These are phyloP conservation scores for Physcomitrellopsis africana DNA, from an alignment of 225 moss, liverwort and hornwort species.

Conservation along the genomic window DNA sequence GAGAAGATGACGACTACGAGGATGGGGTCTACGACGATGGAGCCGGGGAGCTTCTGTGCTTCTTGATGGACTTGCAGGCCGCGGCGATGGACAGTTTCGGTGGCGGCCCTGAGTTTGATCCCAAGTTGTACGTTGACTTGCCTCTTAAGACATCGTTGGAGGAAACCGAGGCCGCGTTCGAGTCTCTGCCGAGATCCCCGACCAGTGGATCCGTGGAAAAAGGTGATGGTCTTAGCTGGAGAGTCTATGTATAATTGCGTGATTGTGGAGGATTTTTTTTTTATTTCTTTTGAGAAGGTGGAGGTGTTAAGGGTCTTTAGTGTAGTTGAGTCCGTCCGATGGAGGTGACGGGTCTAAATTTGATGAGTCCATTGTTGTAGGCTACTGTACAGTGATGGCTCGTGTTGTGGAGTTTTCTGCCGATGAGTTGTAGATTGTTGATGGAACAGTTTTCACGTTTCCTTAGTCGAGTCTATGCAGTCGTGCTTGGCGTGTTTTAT, in stretches of 20 bases:
- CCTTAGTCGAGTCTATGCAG: too few relatives aligned
- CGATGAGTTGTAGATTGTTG: not conserved
- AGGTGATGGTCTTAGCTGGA: slow-evolving; percentile 20
- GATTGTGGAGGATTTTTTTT: slow-evolving; percentile 17
- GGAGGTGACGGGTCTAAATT: too few relatives aligned
- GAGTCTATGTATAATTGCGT: not conserved
- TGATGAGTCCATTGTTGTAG: too few relatives aligned
- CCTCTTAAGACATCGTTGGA: slow-evolving; percentile 36
- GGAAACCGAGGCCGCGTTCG: slow-evolving; percentile 34
- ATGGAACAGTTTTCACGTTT: slow-evolving; percentile 8
- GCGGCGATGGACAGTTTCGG: slow-evolving; percentile 38
- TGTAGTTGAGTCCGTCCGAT: too few relatives aligned
- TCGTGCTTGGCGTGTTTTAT: slow-evolving; percentile 14
- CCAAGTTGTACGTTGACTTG: slow-evolving; percentile 55
- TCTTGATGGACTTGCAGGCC: slow-evolving; percentile 50
- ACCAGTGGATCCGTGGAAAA: slow-evolving; percentile 27
- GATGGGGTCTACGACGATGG: slow-evolving; percentile 28
- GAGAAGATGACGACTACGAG: slow-evolving; percentile 11
- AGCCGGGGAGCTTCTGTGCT: slow-evolving; percentile 36
- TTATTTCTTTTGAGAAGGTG: not conserved
- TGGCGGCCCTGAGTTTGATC: slow-evolving; percentile 40
- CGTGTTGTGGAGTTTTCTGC: not conserved
- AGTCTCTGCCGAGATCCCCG: slow-evolving; percentile 32
- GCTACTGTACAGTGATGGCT: too few relatives aligned
- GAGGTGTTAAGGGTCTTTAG: too few relatives aligned